Conservation (phyloP, 2,329 filamentous ascomycete species). For the Trichoderma sp. region DNA sequence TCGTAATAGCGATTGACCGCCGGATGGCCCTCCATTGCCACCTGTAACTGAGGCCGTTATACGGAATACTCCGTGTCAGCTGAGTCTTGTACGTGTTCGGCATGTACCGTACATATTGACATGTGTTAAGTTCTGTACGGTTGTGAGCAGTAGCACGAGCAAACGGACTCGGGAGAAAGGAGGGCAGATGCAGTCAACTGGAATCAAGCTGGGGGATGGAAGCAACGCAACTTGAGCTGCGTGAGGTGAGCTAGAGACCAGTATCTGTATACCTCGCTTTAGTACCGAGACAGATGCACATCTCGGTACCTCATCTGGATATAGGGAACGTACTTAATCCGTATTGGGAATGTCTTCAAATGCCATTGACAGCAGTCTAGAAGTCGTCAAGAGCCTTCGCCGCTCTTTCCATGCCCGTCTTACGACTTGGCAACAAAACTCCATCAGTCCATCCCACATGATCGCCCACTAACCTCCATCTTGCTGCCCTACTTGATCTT, state of each 20-base stretch:
- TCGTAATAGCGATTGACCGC: conserved; percentile 4
- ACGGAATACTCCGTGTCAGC: conserved; percentile 4
- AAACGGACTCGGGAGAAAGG: not conserved
- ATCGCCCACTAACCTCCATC: not conserved
- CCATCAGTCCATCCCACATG: not conserved
- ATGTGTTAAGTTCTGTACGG: not conserved
- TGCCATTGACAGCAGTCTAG: not conserved
- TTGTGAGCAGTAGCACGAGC: not conserved
- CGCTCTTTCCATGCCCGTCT: not conserved
- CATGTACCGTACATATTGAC: not conserved
- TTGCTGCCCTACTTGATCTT: not conserved
- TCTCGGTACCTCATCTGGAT: not conserved
- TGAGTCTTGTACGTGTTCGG: not conserved
- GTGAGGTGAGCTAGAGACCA: not conserved
- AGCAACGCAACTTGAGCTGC: not conserved
- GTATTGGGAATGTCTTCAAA: not conserved
- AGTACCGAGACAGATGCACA: not conserved
- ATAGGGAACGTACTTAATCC: not conserved
- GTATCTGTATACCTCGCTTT: too few species aligned
- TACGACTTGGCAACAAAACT: not conserved
- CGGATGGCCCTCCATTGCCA: not conserved
- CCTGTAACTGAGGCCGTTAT: not conserved
- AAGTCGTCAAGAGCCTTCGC: not conserved
- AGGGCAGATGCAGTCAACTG: not conserved
- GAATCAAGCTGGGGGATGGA: not conserved